These are phyloP conservation scores for Ophiosphaerella herpotricha DNA, from an alignment of 2,329 filamentous ascomycete species.

Conservation along the genomic window DNA sequence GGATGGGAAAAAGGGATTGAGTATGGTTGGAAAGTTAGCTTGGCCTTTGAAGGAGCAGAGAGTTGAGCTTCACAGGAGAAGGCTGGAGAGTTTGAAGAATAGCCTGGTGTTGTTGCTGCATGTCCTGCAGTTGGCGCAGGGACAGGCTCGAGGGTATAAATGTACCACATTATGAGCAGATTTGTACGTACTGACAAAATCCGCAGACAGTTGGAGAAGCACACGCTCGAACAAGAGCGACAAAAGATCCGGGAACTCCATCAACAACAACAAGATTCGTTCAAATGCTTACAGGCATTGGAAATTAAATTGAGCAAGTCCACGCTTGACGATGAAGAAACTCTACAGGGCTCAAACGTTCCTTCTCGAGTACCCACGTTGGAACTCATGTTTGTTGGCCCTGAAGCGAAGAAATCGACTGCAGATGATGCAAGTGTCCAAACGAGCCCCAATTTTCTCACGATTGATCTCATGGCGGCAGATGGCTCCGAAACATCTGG, in stretches of 20 bases:
- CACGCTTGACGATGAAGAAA: constrained; percentile 20
- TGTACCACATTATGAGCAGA: too few species aligned
- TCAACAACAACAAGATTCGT: constrained; percentile 31
- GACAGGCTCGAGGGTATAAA: constrained; percentile 21
- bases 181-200: neutral
- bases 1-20: constrained; percentile 20
- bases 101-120: constrained; percentile 32
- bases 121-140: constrained; percentile 32
- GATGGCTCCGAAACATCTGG: constrained; percentile 23
- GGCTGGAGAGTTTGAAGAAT: constrained; percentile 34
- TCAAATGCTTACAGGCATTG: constrained; percentile 22
- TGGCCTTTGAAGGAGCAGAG: constrained; percentile 34
- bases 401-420: neutral
- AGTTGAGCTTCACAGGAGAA: constrained; percentile 25
- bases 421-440: neutral
- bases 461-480: neutral
- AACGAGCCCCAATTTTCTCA: neutral
- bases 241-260: constrained; percentile 33
- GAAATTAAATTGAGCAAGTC: constrained; percentile 24
- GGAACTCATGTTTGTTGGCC: constrained; percentile 13
- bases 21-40: constrained; percentile 20
- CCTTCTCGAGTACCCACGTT: constrained; percentile 19
- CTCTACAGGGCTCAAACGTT: constrained; percentile 11
- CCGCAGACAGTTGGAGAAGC: constrained; percentile 19
- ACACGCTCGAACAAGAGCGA: constrained; percentile 22